These are phyloP conservation scores for Mycogone perniciosa DNA, from an alignment of 2,329 filamentous ascomycete species.

Conservation along the genomic window DNA sequence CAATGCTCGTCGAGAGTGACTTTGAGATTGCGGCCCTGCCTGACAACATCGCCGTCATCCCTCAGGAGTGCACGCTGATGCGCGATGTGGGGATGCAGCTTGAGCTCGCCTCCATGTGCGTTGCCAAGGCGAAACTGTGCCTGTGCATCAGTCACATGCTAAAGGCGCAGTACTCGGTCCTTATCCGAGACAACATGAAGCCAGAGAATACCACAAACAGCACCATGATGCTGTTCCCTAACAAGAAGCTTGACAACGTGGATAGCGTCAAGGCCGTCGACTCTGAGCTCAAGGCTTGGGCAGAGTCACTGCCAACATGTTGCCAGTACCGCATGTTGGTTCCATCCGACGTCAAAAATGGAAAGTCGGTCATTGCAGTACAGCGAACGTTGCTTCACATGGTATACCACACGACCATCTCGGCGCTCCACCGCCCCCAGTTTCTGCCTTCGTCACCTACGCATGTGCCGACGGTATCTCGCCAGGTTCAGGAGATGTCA, in stretches of 20 bases:
- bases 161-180: conserved; percentile 83
- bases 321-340: conserved; percentile 60
- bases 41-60: conserved; percentile 61
- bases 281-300: conserved; percentile 71
- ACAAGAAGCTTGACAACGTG: conserved; percentile 76
- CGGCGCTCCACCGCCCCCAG: conserved; percentile 83
- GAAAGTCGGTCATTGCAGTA: conserved; percentile 54
- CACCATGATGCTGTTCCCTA: conserved; percentile 86
- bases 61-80: conserved; percentile 62
- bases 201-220: conserved; percentile 68
- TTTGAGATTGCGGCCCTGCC: conserved; percentile 71
- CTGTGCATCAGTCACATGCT: conserved; percentile 85
- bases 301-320: conserved; percentile 60
- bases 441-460: conserved; percentile 69
- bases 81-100: conserved; percentile 67
- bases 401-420: conserved; percentile 88
- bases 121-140: conserved; percentile 85
- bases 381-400: conserved; percentile 87
- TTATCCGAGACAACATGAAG: conserved; percentile 75
- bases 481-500: conserved; percentile 74
- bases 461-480: conserved; percentile 46
- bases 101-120: conserved; percentile 79
- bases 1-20: conserved; percentile 77
- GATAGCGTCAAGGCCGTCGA: conserved; percentile 76
- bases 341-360: conserved; percentile 51